Conservation (phyloP, 805 yeast species). For the Saturnispora serradocipensis region DNA sequence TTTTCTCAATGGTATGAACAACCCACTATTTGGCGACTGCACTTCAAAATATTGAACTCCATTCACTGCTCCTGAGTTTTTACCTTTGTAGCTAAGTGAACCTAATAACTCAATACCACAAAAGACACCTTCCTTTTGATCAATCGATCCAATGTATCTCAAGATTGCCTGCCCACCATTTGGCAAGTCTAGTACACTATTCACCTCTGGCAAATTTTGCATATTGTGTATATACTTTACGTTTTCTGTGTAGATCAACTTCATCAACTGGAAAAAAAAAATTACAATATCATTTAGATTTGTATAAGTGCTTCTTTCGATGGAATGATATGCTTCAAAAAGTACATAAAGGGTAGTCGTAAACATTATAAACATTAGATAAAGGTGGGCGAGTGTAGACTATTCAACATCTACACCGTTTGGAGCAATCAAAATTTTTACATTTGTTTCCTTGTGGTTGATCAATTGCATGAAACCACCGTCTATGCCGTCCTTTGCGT, state of each 20-base stretch:
- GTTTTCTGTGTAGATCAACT: neutral
- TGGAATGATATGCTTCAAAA: neutral
- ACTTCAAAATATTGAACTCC: slow-evolving; percentile 67
- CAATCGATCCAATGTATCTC: slow-evolving; percentile 63
- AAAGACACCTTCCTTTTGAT: slow-evolving; percentile 63
- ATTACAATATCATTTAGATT: neutral
- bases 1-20: slow-evolving; percentile 57
- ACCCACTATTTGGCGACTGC: slow-evolving; percentile 54
- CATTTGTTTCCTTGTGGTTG: slow-evolving; percentile 44
- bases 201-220: neutral
- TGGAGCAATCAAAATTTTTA: slow-evolving; percentile 46
- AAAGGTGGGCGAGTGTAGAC: neutral
- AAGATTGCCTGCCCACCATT: slow-evolving; percentile 39
- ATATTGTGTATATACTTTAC: neutral
- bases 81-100: slow-evolving; percentile 55
- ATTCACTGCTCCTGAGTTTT: slow-evolving; percentile 75
- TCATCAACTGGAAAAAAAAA: neutral
- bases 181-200: neutral
- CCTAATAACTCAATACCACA: slow-evolving; percentile 86
- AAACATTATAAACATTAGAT: neutral
- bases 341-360: neutral
- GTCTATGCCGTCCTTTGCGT: slow-evolving; percentile 41
- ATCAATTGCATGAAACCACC: slow-evolving; percentile 45
- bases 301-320: neutral
- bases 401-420: slow-evolving; percentile 20